phyloP scores from a whole-genome alignment of 768 basidiomycete species.

The Tylopilus sp. region DNA sequence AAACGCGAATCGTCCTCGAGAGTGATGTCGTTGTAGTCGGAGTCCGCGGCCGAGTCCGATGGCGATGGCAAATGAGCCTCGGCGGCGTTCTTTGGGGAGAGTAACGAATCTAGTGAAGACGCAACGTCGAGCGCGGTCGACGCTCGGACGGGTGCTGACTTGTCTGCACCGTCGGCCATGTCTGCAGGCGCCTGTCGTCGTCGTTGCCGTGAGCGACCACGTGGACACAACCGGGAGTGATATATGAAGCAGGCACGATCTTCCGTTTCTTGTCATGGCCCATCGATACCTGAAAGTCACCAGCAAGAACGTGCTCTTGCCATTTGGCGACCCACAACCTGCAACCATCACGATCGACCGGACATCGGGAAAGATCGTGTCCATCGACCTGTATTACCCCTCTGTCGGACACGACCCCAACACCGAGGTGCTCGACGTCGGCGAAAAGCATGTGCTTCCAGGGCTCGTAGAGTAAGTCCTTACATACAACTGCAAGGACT shows the following conservation, averaged over 20 bases:
- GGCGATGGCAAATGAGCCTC: slow-evolving; percentile 28
- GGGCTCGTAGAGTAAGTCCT: slow-evolving; percentile 72
- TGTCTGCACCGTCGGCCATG: slow-evolving; percentile 20
- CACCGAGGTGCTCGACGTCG: slow-evolving; percentile 51
- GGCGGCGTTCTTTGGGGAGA: slow-evolving; percentile 44
- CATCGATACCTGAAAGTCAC: slow-evolving; percentile 40
- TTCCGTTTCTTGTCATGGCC: slow-evolving; percentile 11
- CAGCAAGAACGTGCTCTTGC: slow-evolving; percentile 57
- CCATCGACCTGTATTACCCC: slow-evolving; percentile 40
- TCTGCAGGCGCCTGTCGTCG: background rate
- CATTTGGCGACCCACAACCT: slow-evolving; percentile 45
- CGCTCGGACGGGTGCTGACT: slow-evolving; percentile 4
- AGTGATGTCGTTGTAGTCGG: slow-evolving; percentile 63
- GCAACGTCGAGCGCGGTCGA: slow-evolving; percentile 12
- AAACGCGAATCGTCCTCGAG: slow-evolving; percentile 46
- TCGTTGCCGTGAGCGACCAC: slow-evolving; percentile 4
- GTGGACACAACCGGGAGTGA: background rate
- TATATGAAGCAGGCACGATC: background rate
- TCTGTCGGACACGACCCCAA: slow-evolving; percentile 22
- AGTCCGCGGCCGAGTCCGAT: slow-evolving; percentile 47
- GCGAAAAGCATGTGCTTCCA: slow-evolving; percentile 60
- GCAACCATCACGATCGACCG: slow-evolving; percentile 65
- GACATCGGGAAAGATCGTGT: slow-evolving; percentile 55
- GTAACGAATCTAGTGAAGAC: slow-evolving; percentile 42
- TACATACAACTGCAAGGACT: background rate